These are phyloP conservation scores for Wakefieldia striispora DNA, from an alignment of 768 basidiomycete species.

Conservation along the genomic window DNA sequence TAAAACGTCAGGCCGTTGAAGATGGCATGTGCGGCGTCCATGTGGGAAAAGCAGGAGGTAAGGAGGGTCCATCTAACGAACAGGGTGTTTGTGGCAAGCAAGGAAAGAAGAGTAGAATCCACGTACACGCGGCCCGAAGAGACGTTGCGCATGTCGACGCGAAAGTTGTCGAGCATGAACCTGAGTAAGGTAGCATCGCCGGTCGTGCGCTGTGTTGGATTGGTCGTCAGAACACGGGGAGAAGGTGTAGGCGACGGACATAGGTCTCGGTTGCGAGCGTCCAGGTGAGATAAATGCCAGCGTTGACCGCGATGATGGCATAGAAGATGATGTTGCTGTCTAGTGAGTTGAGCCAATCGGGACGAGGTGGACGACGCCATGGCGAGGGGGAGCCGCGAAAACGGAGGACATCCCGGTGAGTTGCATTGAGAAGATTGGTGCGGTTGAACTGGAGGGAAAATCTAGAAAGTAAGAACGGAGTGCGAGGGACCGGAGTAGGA, in stretches of 20 bases:
- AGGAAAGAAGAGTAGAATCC: background rate
- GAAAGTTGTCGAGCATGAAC: constrained; percentile 65
- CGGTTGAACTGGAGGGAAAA: constrained; percentile 17
- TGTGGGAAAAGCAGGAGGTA: constrained; percentile 71
- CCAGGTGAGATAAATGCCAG: constrained; percentile 61
- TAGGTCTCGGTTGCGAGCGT: constrained; percentile 35
- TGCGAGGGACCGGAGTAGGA: background rate
- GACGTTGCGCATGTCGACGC: constrained; percentile 58
- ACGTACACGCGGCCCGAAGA: constrained; percentile 63
- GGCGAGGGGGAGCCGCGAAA: constrained; percentile 15
- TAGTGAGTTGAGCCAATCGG: constrained; percentile 46
- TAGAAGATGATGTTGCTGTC: constrained; percentile 55
- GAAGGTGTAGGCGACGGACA: constrained; percentile 28
- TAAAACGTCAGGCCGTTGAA: constrained; percentile 77
- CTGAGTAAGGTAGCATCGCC: constrained; percentile 37
- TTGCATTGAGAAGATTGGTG: constrained; percentile 16
- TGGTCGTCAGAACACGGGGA: background rate
- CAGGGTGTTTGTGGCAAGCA: background rate
- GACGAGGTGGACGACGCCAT: constrained; percentile 30
- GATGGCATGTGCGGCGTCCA: constrained; percentile 56
- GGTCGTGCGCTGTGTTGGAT: constrained; percentile 34
- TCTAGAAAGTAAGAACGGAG: background rate
- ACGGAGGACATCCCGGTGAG: constrained; percentile 20
- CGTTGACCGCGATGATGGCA: constrained; percentile 64
- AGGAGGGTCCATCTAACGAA: constrained; percentile 67